A percentile compares a stretch with the other conserved stretches of the same genome.
These are phyloP conservation scores for Smallanthus sonchifolius DNA, from an alignment of 129 eudicot genomes.

Conservation along the genomic window DNA sequence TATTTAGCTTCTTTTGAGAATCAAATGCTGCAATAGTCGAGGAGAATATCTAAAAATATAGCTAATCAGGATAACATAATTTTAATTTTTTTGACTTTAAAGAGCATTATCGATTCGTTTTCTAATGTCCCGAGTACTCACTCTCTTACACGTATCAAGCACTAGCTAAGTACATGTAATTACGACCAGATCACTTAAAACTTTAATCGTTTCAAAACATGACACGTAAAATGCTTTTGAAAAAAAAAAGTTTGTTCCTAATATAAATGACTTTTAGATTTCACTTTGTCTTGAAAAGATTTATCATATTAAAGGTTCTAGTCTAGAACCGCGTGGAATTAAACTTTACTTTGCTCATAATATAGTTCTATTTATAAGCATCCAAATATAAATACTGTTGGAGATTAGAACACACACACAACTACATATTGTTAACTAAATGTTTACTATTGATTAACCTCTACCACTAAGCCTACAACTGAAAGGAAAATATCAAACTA, in stretches of 20 bases:
- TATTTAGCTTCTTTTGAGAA: constrained; percentile 13
- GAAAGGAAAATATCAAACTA: no score
- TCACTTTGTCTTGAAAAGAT: background rate
- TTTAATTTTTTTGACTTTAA: constrained; percentile 15
- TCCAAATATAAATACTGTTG: no score
- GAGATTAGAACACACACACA: no score
- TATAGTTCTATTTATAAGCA: no score
- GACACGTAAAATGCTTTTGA: background rate
- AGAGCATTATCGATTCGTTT: constrained; percentile 15
- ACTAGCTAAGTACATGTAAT: background rate
- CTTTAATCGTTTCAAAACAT: background rate
- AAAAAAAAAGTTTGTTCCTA: background rate
- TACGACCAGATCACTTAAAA: background rate
- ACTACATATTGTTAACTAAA: no score
- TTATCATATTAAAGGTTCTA: background rate
- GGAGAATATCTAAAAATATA: constrained; percentile 12
- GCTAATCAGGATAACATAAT: constrained; percentile 23
- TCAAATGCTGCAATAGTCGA: constrained; percentile 26
- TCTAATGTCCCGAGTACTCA: background rate
- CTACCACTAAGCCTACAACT: no score
- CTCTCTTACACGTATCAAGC: constrained; percentile 23
- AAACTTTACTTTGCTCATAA: background rate
- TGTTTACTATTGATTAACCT: no score
- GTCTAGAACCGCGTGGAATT: background rate
- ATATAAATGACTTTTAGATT: background rate